Base-by-base conservation (phyloP, 768 basidiomycete genomes). In the Termitomyces sp. region DNA sequence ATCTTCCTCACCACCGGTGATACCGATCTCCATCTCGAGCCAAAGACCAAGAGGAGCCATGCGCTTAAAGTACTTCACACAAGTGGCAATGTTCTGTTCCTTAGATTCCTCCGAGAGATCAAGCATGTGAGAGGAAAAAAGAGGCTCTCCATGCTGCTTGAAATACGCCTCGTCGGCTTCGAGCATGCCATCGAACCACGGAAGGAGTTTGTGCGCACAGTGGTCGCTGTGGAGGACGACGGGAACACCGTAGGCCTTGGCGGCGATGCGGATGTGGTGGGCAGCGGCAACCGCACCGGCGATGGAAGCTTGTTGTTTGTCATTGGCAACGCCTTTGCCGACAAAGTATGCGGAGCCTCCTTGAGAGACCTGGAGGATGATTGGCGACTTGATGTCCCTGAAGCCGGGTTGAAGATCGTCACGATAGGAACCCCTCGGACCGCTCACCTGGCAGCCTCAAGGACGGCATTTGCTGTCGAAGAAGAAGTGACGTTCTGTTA, bases 1-100 rank as follows among this genome's bases (percentile, higher is more conserved):
- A 68, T 98, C 97, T 72, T 99, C 97, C 73, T 99, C 97, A 66
- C 97, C 97, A 67, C 97, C 97, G 50, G 97, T 99, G 75, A 99
- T 98, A 68, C 97, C 97, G 71, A 99, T 99, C 76, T 99, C 97
- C 97, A 99, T 99, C 83, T 99, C 97, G 71, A 99, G 92, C 93
- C 93, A 99, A 59, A 92, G 75, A 51, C 91, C 89, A 67, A 98
- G 72, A 60, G 87, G 84, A 3, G 91, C 89, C 94, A 98, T 90
- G 69, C 92, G 91, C 75, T 86, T 81, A 75, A 98, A 96, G 82
- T 99, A 99, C 70, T 93, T 83, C 57, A 78, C 93, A 72, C 97
- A 98, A 53, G 79, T 92, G 43, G 80, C 86, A 70, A 98, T 99
- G 80, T 98, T 99, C 67, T 97, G 81, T 59, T 94, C 95, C 67